Evolutionary conservation across 768 basidiomycete genomes (phyloP).

Genomic region (Hericium rajendrae): DNA sequence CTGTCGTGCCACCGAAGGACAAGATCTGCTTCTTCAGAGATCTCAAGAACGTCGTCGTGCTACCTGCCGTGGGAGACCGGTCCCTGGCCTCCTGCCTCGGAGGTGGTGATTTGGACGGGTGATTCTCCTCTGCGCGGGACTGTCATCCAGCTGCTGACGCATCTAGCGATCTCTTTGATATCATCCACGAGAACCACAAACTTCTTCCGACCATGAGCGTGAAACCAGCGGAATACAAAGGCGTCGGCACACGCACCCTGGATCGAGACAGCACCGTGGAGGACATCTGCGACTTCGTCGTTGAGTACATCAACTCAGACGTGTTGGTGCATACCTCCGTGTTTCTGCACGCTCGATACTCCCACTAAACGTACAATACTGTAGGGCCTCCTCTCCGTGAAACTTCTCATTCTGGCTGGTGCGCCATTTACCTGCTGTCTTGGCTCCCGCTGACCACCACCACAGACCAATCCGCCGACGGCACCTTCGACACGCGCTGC

Average conservation of each 20-base stretch:
- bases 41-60: constrained; percentile 19
- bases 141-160: neutral
- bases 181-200: constrained; percentile 40
- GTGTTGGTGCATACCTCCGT: constrained; percentile 42
- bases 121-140: constrained; percentile 8
- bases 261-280: constrained; percentile 43
- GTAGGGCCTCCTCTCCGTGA: constrained; percentile 63
- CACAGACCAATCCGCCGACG: constrained; percentile 65
- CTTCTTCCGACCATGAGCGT: constrained; percentile 45
- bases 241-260: constrained; percentile 16
- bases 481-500: constrained; percentile 52
- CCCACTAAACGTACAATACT: neutral
- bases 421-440: constrained; percentile 14
- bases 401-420: constrained; percentile 66
- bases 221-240: constrained; percentile 40
- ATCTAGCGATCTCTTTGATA: constrained; percentile 53
- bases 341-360: neutral
- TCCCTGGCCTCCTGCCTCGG: constrained; percentile 62
- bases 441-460: neutral
- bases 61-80: constrained; percentile 23
- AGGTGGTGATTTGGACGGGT: constrained; percentile 78
- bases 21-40: constrained; percentile 13
- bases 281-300: constrained; percentile 72
- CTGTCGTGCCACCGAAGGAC: constrained; percentile 18
- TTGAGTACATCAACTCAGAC: constrained; percentile 80